Evolutionary conservation across 2,329 filamentous ascomycete species (phyloP), one percentile per base, ranked within the genome.

Genomic region (Fusarium sp.): DNA sequence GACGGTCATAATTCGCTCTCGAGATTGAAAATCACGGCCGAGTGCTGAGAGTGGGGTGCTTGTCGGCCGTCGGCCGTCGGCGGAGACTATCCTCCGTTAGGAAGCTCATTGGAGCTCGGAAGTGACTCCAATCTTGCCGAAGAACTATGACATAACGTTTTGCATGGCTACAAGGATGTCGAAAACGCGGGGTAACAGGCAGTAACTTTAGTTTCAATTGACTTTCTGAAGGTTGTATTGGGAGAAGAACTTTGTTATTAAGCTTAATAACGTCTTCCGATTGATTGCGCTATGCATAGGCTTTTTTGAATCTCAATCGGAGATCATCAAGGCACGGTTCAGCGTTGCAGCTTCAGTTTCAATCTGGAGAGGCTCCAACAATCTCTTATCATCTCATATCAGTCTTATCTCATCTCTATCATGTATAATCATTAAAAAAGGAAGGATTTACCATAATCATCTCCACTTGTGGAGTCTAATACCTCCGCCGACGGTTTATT

Each of bases 1-100:
- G 58, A 56, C 58, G 47, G 58, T 38, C 58, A 10, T 42, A 13
- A 60, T 42, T 35, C 35, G 19, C 30, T 25, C 37, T 32, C 28
- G 9, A 10, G 13, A n/a, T 12, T n/a, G 6, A 16, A 4, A n/a
- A 43, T 38, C 13, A 60, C 56, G 60, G 43, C 23, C 43, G 35
- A 61, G 2, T 5, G 13, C 1, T 9, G 6, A 9, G 12, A 25
- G 33, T 46, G 40, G 33, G 16, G 33, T 15, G 6, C 4, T n/a
- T 52, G 32, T 67, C 53, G 23, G 35, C 63, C 60, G 35, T 13
- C 63, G 40, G 63, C 64, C 63, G 54, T 23, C 46, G 63, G 44
- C 44, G 46, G 35, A 67, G 23, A 53, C 32, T 32, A 67, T 25
- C n/a, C 60, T 60, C 2, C 8, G 6, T 58, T 35, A 1, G 50